Evolutionary conservation across 495 filamentous ascomycete genomes (phyloP).

Genomic region (Hyaloscypha variabilis): DNA sequence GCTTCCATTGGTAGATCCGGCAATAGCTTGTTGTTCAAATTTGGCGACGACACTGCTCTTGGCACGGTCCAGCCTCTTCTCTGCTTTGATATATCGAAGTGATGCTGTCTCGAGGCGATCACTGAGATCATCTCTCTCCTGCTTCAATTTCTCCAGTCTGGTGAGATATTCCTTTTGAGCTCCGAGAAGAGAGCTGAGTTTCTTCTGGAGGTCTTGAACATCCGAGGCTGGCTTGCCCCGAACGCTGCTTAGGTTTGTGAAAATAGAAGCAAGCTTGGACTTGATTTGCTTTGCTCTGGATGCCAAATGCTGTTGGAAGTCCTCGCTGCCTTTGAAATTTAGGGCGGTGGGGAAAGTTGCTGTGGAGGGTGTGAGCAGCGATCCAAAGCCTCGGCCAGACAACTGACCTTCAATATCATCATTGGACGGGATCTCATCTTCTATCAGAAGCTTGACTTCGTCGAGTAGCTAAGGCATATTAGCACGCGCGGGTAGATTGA

Average conservation of each 20-base stretch:
- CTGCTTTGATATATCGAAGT: conserved; percentile 88
- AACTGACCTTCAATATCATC: conserved; percentile 60
- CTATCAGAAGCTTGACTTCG: conserved; percentile 74
- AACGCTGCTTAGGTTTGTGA: conserved; percentile 41
- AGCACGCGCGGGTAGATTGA: conserved; percentile 31
- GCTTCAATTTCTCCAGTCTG: conserved; percentile 72
- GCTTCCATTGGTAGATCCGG: conserved; percentile 54
- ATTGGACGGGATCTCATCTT: conserved; percentile 42
- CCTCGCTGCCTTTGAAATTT: conserved; percentile 64
- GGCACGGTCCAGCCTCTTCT: conserved; percentile 87
- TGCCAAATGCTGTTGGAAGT: conserved; percentile 77
- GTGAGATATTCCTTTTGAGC: conserved; percentile 78
- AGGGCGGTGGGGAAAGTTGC: conserved; percentile 61
- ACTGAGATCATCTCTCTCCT: conserved; percentile 81
- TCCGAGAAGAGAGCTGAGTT: conserved; percentile 73
- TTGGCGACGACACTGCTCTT: conserved; percentile 90
- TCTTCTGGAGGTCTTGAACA: conserved; percentile 68
- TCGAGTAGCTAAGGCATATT: conserved; percentile 70
- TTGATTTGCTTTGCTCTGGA: conserved; percentile 53
- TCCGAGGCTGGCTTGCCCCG: conserved; percentile 60
- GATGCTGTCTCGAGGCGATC: conserved; percentile 84
- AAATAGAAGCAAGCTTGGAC: conserved; percentile 42
- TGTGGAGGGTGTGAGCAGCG: conserved; percentile 22
- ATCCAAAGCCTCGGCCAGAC: conserved; percentile 11
- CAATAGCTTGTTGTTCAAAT: conserved; percentile 84